Conservation (phyloP, 2,329 filamentous ascomycete species). For the Colletotrichum chrysophilum region DNA sequence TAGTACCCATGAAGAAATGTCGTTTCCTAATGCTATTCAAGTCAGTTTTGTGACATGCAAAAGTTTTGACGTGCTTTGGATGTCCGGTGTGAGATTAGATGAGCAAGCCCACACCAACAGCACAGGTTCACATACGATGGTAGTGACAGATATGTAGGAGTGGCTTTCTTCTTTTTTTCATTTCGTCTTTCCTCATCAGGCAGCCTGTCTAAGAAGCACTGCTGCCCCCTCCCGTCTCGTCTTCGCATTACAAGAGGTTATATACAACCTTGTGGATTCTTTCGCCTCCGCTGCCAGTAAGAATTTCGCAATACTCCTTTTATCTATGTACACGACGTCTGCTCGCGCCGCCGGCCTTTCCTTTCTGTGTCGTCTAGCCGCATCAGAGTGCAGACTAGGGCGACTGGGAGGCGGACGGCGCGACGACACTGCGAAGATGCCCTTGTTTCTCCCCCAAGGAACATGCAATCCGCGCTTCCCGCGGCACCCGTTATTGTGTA, state of each 20-base stretch:
- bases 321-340: constrained; percentile 16
- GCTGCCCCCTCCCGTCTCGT: not conserved
- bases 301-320: not conserved
- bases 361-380: not conserved
- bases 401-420: not conserved
- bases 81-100: not conserved
- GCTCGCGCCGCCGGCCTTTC: constrained; percentile 3
- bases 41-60: not conserved
- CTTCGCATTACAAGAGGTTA: constrained; percentile 21
- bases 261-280: constrained; percentile 10
- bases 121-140: not conserved
- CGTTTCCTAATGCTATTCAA: not conserved
- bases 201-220: not conserved
- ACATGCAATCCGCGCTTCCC: not conserved
- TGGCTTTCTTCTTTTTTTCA: not conserved
- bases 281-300: not conserved
- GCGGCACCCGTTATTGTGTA: not conserved
- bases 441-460: not conserved
- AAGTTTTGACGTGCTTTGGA: not conserved
- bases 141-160: not conserved
- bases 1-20: not conserved
- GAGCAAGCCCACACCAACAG: not conserved
- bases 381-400: not conserved
- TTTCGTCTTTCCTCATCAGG: constrained; percentile 11
- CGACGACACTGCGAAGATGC: constrained; percentile 9